phyloP scores from a whole-genome alignment of 257 asterid genomes.

The Haberlea rhodopensis region DNA sequence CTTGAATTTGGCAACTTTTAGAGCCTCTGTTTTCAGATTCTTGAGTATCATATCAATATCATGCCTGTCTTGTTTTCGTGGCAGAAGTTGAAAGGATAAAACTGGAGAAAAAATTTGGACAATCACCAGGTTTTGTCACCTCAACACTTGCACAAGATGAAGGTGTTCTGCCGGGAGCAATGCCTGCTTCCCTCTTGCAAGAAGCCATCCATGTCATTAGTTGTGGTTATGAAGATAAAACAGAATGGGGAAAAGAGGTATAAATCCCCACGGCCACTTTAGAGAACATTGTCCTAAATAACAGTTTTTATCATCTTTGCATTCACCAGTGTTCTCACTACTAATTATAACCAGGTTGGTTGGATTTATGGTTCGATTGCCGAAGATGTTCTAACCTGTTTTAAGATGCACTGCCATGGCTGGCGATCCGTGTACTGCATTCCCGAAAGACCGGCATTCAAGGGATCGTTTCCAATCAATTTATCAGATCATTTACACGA shows the following conservation, averaged over 20 bases:
- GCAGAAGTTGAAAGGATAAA: constrained; percentile 24
- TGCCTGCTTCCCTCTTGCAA: constrained; percentile 59
- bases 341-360: constrained; percentile 32
- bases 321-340: neutral
- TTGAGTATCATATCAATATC: neutral
- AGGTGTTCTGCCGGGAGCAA: constrained; percentile 53
- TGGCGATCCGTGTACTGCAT: constrained; percentile 58
- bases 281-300: neutral
- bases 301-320: neutral
- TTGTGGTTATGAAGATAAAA: constrained; percentile 70
- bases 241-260: constrained; percentile 85
- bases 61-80: neutral
- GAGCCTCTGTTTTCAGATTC: neutral
- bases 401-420: constrained; percentile 53
- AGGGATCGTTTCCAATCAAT: constrained; percentile 52
- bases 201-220: constrained; percentile 68
- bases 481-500: constrained; percentile 46
- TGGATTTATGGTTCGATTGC: constrained; percentile 57
- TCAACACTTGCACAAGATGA: constrained; percentile 59
- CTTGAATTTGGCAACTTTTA: no score
- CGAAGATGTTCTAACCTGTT: constrained; percentile 49
- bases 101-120: constrained; percentile 63
- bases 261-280: neutral
- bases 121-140: constrained; percentile 58
- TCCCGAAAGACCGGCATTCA: constrained; percentile 46